Evolutionary conservation across 352 stramenopile genomes (phyloP).

Genomic region (Globisporangium nagaii): DNA sequence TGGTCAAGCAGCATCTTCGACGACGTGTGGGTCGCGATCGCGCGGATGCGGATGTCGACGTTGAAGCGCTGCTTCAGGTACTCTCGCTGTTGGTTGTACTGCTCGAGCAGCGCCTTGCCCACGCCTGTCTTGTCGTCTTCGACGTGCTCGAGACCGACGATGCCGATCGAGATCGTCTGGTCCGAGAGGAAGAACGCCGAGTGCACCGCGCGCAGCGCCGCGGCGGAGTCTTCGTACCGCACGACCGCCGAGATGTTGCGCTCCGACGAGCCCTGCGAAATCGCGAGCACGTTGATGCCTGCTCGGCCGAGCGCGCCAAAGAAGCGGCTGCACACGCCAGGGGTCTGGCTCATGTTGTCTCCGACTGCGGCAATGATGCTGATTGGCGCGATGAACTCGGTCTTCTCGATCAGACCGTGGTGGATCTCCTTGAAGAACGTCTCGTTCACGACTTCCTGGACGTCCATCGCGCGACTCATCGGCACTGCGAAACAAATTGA

Average conservation of each 20-base stretch:
- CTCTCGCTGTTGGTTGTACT: slow-evolving; percentile 82
- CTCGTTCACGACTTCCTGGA: slow-evolving; percentile 73
- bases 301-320: slow-evolving; percentile 91
- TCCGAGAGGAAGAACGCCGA: slow-evolving; percentile 94
- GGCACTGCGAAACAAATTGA: slow-evolving; percentile 94
- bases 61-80: slow-evolving; percentile 80
- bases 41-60: slow-evolving; percentile 78
- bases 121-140: slow-evolving; percentile 43
- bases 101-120: slow-evolving; percentile 83
- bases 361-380: slow-evolving; percentile 95
- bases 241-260: slow-evolving; percentile 96
- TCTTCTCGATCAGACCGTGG: slow-evolving; percentile 76
- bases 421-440: slow-evolving; percentile 88
- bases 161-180: slow-evolving; percentile 88
- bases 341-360: slow-evolving; percentile 92
- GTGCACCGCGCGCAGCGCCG: slow-evolving; percentile 91
- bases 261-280: slow-evolving; percentile 93
- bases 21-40: slow-evolving; percentile 59
- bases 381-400: slow-evolving; percentile 80
- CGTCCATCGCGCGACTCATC: slow-evolving; percentile 57
- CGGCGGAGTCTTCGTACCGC: slow-evolving; percentile 78
- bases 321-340: slow-evolving; percentile 91
- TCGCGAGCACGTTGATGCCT: slow-evolving; percentile 94
- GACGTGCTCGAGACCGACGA: slow-evolving; percentile 82
- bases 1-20: slow-evolving; percentile 64